Percentiles rank a stretch among this genome's conserved stretches.
phyloP scores from a whole-genome alignment of 2,329 filamentous ascomycete genomes.

The Parastagonospora avenae region DNA sequence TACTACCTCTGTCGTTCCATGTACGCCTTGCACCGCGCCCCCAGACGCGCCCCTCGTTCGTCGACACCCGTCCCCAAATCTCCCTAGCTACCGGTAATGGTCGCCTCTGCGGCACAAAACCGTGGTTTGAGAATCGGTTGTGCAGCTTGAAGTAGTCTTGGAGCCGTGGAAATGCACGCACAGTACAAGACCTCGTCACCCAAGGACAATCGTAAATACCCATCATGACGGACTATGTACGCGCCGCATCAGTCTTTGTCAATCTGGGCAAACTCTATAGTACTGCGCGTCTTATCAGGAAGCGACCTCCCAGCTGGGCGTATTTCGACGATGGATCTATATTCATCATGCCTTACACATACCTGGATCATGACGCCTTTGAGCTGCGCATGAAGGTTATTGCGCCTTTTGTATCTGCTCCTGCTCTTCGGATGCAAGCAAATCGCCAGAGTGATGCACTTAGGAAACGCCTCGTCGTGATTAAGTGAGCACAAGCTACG shows the following conservation, averaged over 20 bases:
- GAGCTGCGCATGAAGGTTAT: constrained; percentile 21
- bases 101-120: constrained; percentile 1
- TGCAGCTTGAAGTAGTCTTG: background rate
- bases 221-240: constrained; percentile 9
- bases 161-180: background rate
- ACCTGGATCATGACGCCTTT: constrained; percentile 15
- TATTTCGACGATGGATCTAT: constrained; percentile 33
- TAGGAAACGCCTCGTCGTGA: constrained; percentile 13
- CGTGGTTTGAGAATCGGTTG: background rate
- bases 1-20: background rate
- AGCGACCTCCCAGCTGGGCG: constrained; percentile 14
- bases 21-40: constrained; percentile 7
- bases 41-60: constrained; percentile 9
- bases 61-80: constrained; percentile 5
- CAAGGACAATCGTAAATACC: background rate
- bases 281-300: background rate
- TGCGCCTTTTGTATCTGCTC: constrained; percentile 13
- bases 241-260: constrained; percentile 13
- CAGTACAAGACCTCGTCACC: background rate
- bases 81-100: constrained; percentile 5
- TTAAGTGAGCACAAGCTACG: constrained; percentile 12
- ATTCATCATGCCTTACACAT: constrained; percentile 11
- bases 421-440: constrained; percentile 12
- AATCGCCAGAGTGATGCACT: constrained; percentile 1
- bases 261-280: constrained; percentile 19